A percentile compares a stretch with the other conserved stretches of the same genome.
phyloP scores from a whole-genome alignment of 2,329 filamentous ascomycete species.

The Neopestalotiopsis sp. region DNA sequence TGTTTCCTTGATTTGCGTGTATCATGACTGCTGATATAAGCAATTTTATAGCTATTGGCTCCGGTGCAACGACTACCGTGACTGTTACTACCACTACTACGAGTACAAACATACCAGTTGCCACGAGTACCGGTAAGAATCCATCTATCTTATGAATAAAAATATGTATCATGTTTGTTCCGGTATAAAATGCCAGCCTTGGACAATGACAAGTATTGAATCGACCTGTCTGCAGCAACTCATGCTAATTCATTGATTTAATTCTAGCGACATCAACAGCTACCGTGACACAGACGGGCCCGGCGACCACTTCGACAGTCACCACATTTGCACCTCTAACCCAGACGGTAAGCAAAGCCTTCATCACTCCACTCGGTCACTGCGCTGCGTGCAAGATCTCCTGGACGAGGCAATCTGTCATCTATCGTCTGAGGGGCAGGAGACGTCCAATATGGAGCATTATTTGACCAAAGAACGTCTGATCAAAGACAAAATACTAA shows the following conservation, averaged over 20 bases:
- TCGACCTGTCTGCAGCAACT: background rate
- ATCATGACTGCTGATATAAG: background rate
- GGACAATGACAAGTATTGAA: too few relatives aligned
- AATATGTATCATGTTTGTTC: too few relatives aligned
- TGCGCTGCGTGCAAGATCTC: background rate
- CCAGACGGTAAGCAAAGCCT: background rate
- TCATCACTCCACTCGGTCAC: background rate
- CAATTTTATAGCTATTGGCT: background rate
- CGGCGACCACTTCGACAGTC: background rate
- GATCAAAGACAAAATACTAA: background rate
- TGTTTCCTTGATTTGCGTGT: background rate
- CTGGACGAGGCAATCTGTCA: background rate
- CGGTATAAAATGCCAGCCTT: too few relatives aligned
- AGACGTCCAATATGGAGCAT: background rate
- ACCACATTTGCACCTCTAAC: background rate
- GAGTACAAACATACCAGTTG: background rate
- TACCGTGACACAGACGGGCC: background rate
- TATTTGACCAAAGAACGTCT: background rate
- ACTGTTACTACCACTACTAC: background rate
- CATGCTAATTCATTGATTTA: background rate
- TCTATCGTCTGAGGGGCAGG: background rate
- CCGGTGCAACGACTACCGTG: background rate
- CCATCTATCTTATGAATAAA: background rate
- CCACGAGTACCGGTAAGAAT: background rate
- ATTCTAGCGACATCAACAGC: background rate